Evolutionary conservation across 768 basidiomycete genomes (phyloP), one percentile per base, ranked within the genome.

Genomic region (Russula brevipes): DNA sequence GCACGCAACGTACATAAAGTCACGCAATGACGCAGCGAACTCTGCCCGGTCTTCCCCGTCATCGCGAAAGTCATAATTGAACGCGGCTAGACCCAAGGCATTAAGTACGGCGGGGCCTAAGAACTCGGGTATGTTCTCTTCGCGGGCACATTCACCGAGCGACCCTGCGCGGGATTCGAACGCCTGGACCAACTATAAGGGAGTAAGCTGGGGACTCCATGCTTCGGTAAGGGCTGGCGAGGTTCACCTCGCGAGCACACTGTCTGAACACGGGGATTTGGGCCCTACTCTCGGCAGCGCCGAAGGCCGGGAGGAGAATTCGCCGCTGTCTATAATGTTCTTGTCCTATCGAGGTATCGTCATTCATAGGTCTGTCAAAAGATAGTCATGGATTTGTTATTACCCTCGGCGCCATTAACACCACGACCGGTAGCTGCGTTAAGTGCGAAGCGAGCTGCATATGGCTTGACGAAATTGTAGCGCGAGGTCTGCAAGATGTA

Each of bases 401-500:
- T 33, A 64, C 65, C 65, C 39, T 64, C 61, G 9, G 65, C 65
- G 11, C 61, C 62, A 36, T 66, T 64, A 5, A 66, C 44, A 4
- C 64, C 57, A 17, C 24, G 56, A 11, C 61, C 65, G 3, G 65
- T 66, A 11, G 65, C 65, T 2, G 57, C 46, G 35, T 59, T 66
- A 5, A 66, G 57, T 16, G 33, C 61, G 39, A 66, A 66, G 4
- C 65, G 65, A 7, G 62, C 61, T n/a, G 65, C 63, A 30, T 66
- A 65, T 39, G 58, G 38, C 45, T 68, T 66, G 14, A 66, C 54
- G 35, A 57, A 63, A 39, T 54, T 47, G 47, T 63, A 68, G 12
- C 65, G 57, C 2, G 65, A 57, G 16, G 61, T 57, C 36, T 66
- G 67, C 16, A 66, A 51, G 24, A 68, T 63, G 46, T 66, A 45